Evolutionary conservation across 352 stramenopile species (phyloP).

Genomic region (Paralagenidium karlingii): DNA sequence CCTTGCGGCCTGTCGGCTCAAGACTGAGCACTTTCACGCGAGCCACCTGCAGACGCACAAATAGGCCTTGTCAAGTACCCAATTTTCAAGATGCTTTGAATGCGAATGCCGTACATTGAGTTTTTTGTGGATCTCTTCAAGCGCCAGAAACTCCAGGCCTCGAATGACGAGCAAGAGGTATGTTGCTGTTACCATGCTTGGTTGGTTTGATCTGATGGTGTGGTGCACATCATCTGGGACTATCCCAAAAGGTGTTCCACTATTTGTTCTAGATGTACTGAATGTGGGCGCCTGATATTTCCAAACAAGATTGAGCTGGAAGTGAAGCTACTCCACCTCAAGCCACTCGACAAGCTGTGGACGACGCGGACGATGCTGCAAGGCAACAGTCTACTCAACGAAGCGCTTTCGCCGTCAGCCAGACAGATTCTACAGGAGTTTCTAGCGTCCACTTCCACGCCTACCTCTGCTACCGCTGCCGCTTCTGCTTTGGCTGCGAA

Average conservation of each 20-base stretch:
- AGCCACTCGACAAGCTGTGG: no score
- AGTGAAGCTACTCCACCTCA: no score
- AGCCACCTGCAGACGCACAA: slow-evolving; percentile 22
- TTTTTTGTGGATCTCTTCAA: slow-evolving; percentile 55
- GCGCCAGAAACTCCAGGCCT: slow-evolving; percentile 51
- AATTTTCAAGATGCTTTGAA: no score
- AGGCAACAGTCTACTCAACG: slow-evolving; percentile 29
- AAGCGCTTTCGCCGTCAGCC: slow-evolving; percentile 41
- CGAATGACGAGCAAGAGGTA: slow-evolving; percentile 73
- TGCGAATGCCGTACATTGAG: slow-evolving; percentile 39
- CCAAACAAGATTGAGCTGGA: no score
- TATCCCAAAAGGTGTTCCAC: no score
- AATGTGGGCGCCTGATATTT: no score
- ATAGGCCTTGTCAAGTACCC: no score
- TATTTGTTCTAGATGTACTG: no score
- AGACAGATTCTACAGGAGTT: slow-evolving; percentile 33
- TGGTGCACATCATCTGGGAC: no score
- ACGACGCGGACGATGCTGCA: slow-evolving; percentile 15
- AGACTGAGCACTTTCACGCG: slow-evolving; percentile 51
- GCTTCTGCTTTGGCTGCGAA: background rate
- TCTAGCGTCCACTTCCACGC: slow-evolving; percentile 9
- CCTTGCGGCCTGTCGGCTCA: slow-evolving; percentile 24
- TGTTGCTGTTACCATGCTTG: no score
- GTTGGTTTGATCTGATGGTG: no score
- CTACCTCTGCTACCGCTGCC: background rate